phyloP scores from a whole-genome alignment of 257 asterid species.

The Petrea volubilis region DNA sequence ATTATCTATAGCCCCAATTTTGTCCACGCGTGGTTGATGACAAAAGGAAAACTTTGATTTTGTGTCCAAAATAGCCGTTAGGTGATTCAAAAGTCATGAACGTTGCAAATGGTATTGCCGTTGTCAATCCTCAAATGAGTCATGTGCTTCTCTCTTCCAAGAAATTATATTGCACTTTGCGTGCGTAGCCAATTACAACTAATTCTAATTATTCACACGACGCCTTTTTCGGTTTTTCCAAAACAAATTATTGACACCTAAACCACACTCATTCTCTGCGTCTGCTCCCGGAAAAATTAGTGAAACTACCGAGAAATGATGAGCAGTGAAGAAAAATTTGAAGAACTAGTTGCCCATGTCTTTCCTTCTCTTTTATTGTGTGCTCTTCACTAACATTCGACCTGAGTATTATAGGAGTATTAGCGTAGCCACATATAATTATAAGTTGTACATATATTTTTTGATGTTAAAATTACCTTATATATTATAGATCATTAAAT shows the following conservation, averaged over 20 bases:
- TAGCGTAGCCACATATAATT: no score
- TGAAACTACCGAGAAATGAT: not conserved
- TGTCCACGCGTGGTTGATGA: not conserved
- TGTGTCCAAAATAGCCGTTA: slow-evolving; percentile 37
- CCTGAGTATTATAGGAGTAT: no score
- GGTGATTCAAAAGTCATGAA: slow-evolving; percentile 11
- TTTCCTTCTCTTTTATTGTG: no score
- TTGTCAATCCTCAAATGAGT: not conserved
- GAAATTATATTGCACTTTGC: not conserved
- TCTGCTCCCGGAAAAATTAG: not conserved
- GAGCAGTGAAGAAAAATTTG: no score
- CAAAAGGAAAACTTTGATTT: slow-evolving; percentile 3
- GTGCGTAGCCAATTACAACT: not conserved
- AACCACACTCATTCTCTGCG: not conserved
- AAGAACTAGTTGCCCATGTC: not conserved
- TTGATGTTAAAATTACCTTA: no score
- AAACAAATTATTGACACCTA: not conserved
- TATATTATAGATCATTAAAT: no score
- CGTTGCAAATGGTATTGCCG: slow-evolving; percentile 1
- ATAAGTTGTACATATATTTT: no score
- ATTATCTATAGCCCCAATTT: not conserved
- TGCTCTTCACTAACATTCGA: no score
- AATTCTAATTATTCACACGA: not conserved
- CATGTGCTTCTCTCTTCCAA: not conserved
- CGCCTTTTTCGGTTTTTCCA: not conserved